Percentiles rank a stretch among this genome's conserved stretches.
Evolutionary conservation across 768 basidiomycete species (phyloP).

Genomic region (Amanita brunnescens): DNA sequence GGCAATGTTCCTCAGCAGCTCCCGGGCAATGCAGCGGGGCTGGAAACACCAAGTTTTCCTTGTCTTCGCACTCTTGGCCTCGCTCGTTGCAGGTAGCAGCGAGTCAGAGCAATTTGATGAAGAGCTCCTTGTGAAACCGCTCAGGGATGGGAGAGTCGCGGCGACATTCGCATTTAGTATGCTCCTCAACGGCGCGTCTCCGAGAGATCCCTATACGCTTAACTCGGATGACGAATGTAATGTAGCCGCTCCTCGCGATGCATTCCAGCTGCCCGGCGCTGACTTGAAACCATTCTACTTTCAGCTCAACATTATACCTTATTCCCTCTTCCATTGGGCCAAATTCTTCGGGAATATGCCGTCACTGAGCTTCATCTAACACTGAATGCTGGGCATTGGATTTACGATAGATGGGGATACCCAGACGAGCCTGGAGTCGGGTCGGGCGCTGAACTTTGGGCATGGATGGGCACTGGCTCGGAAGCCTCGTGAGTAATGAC

Average conservation of each 20-base stretch:
- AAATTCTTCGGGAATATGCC: slow-evolving; percentile 78
- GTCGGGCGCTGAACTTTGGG: slow-evolving; percentile 85
- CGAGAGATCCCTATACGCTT: slow-evolving; percentile 45
- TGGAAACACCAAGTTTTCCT: neutral
- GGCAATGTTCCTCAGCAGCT: neutral
- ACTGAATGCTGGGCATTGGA: slow-evolving; percentile 89
- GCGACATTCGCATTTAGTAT: slow-evolving; percentile 79
- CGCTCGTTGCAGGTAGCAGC: slow-evolving; percentile 12
- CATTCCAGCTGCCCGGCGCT: neutral
- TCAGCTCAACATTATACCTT: slow-evolving; percentile 80
- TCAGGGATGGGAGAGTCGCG: slow-evolving; percentile 77
- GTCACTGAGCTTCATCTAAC: slow-evolving; percentile 85
- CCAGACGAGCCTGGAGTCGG: slow-evolving; percentile 71
- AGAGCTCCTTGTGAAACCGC: slow-evolving; percentile 35
- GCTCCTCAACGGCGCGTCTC: slow-evolving; percentile 40
- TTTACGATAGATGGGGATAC: slow-evolving; percentile 76
- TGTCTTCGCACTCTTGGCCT: slow-evolving; percentile 14
- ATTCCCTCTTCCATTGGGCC: slow-evolving; percentile 80
- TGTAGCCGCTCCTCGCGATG: neutral
- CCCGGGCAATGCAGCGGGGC: neutral
- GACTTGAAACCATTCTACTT: neutral
- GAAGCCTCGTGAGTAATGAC: slow-evolving; percentile 32
- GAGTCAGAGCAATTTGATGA: slow-evolving; percentile 42
- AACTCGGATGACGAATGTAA: slow-evolving; percentile 7
- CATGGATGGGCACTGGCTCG: slow-evolving; percentile 75